Evolutionary conservation across 306 rosid species (phyloP), one percentile per base, ranked within the genome.

Genomic region (Fragaria iinumae): DNA sequence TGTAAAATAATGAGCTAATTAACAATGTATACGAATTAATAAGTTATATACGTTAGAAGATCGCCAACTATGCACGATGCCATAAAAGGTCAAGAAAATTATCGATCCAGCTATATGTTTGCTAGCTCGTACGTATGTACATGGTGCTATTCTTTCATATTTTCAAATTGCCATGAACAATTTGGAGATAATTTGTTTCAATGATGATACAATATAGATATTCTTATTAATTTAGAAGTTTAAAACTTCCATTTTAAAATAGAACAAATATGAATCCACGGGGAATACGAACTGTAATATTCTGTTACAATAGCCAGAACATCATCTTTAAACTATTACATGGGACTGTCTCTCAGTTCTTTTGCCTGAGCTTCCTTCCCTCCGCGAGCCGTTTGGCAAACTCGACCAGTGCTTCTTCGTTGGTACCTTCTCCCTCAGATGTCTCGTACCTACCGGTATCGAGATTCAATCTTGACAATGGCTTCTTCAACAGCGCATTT

Each of bases 341-440:
- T 29, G 41, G 67, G 39, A 17, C 59, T 7, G 2, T 52, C 41
- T 64, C 21, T 64, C 76, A 72, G 2, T 52, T 72, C 6, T n/a
- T 48, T 32, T 70, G 74, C 20, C 29, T 70, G 8, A 73, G 45
- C 50, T 79, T 75, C 82, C 68, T 79, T 21, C 14, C 83, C 18
- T 71, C 62, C 16, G 57, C 74, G 0, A 83, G 81, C n/a, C 36
- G 21, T 34, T 39, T 39, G 72, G 86, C 83, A 8, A 79, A 79
- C 5, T 57, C 4, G 17, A 72, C 21, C n/a, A 83, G 81, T 13
- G 80, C 83, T 25, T 79, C 78, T 79, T 79, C 78, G 13, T 79
- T 47, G 14, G 63, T 64, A 57, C 75, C 72, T 64, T 67, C 83
- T 47, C 49, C 78, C 34, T 76, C 49, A 45, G 45, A 27, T 71